Conservation (phyloP, 208 protist species). For the Acanthamoeba culbertsoni region DNA sequence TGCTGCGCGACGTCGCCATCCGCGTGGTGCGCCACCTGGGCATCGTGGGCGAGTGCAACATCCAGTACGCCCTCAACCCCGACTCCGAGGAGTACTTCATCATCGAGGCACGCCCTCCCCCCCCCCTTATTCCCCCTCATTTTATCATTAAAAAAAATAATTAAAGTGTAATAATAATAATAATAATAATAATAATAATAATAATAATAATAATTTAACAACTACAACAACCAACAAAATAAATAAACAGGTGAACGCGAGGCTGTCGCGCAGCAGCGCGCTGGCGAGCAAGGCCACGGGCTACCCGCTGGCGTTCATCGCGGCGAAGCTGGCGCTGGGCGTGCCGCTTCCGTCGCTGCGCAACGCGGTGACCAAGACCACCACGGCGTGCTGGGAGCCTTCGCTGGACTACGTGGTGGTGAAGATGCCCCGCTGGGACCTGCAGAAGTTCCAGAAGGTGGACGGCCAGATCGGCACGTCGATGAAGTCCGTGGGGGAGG, state of each 20-base stretch:
- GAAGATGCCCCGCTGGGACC: conserved; percentile 91
- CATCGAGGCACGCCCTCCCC: conserved; percentile 85
- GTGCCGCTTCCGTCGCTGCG: conserved; percentile 92
- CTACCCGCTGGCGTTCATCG: conserved; percentile 98
- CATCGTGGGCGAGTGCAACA: conserved; percentile 99
- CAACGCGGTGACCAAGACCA: conserved; percentile 85
- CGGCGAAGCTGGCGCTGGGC: conserved; percentile 96
- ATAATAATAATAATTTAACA: not conserved
- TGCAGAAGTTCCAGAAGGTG: conserved; percentile 96
- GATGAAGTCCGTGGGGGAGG: conserved; percentile 97
- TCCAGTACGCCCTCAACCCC: conserved; percentile 98
- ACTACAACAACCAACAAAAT: not conserved
- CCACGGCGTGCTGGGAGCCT: conserved; percentile 93
- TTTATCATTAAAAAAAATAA: too few relatives aligned
- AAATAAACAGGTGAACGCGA: conserved; percentile 91
- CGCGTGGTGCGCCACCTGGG: conserved; percentile 92
- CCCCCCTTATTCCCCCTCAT: not conserved
- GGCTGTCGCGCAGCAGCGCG: conserved; percentile 95
- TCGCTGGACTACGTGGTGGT: conserved; percentile 96
- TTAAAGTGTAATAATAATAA: not conserved
- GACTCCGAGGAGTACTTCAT: conserved; percentile 95
- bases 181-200: not conserved
- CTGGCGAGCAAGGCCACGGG: conserved; percentile 98
- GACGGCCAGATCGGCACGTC: conserved; percentile 90
- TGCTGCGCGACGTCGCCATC: conserved; percentile 91